phyloP scores from a whole-genome alignment of 2,329 filamentous ascomycete species.

The Colletotrichum tanaceti region DNA sequence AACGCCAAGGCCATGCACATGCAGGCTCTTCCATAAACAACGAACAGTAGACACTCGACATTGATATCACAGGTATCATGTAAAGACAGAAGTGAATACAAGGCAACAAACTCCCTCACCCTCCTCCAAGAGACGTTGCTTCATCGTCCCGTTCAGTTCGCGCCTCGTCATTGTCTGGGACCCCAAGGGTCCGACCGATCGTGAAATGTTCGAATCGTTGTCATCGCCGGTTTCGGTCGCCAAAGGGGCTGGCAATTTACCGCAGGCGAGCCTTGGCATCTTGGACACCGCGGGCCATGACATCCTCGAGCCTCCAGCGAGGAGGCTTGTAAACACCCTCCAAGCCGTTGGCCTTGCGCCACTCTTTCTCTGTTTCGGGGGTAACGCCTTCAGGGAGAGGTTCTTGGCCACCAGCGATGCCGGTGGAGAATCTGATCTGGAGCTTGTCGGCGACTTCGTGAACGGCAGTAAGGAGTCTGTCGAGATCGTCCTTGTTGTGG shows the following conservation, averaged over 20 bases:
- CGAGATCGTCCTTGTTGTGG: slow-evolving; percentile 98
- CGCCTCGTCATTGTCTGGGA: slow-evolving; percentile 27
- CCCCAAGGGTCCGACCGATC: slow-evolving; percentile 9
- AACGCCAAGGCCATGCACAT: slow-evolving; percentile 40
- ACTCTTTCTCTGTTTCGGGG: slow-evolving; percentile 77
- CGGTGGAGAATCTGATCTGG: slow-evolving; percentile 97
- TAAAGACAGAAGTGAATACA: slow-evolving; percentile 33
- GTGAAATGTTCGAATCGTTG: slow-evolving; percentile 10
- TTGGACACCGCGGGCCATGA: slow-evolving; percentile 78
- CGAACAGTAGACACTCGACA: slow-evolving; percentile 35
- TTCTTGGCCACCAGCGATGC: slow-evolving; percentile 87
- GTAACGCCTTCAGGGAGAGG: slow-evolving; percentile 78
- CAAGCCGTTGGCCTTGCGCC: slow-evolving; percentile 70
- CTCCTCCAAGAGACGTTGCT: slow-evolving; percentile 25
- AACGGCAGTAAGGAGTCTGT: slow-evolving; percentile 87
- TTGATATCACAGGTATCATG: slow-evolving; percentile 39
- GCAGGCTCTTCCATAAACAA: slow-evolving; percentile 32
- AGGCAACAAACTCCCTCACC: slow-evolving; percentile 21
- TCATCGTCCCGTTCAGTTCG: slow-evolving; percentile 27
- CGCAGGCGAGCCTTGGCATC: slow-evolving; percentile 80
- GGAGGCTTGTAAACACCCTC: slow-evolving; percentile 81
- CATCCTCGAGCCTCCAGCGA: slow-evolving; percentile 86
- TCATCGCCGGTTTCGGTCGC: background rate
- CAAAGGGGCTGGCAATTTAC: slow-evolving; percentile 53
- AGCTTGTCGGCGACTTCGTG: slow-evolving; percentile 92